Percentiles rank a stretch among this genome's conserved stretches.
phyloP scores from a whole-genome alignment of 768 basidiomycete genomes.

The Bullera alba region DNA sequence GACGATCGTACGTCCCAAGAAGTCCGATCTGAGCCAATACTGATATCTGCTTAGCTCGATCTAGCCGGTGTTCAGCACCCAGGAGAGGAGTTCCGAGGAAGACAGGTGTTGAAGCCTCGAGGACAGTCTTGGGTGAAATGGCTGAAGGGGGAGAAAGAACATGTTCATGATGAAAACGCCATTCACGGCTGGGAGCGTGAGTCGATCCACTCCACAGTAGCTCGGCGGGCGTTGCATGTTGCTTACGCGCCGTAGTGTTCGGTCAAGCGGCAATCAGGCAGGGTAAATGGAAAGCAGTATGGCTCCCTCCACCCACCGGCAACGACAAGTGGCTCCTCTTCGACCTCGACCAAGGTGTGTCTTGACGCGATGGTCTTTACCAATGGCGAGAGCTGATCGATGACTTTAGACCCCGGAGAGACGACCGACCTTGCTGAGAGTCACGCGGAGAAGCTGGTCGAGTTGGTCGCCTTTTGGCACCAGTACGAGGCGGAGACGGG shows the following conservation, averaged over 20 bases:
- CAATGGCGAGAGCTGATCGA: background rate
- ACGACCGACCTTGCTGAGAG: conserved; percentile 18
- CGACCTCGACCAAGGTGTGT: conserved; percentile 21
- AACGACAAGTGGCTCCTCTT: conserved; percentile 31
- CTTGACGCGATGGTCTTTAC: background rate
- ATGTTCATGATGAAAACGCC: conserved; percentile 26
- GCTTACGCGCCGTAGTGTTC: conserved; percentile 15
- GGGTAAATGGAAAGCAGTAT: conserved; percentile 36
- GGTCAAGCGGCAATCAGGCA: conserved; percentile 36
- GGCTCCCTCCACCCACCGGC: conserved; percentile 29
- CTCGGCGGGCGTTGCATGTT: background rate
- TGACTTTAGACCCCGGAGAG: conserved; percentile 26
- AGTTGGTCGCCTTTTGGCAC: conserved; percentile 27
- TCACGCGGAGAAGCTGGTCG: conserved; percentile 18
- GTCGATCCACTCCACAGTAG: background rate
- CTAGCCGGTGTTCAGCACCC: conserved; percentile 23
- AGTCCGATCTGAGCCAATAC: background rate
- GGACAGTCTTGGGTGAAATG: conserved; percentile 31
- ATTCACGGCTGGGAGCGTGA: conserved; percentile 36
- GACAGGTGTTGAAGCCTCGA: conserved; percentile 20
- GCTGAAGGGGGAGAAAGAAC: conserved; percentile 5
- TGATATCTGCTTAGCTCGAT: conserved; percentile 12
- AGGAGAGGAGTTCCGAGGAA: conserved; percentile 18
- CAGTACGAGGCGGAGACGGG: conserved; percentile 30
- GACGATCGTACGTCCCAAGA: conserved; percentile 15